Evolutionary conservation across 208 protist species (phyloP).

Genomic region (Leishmania tarentolae): DNA sequence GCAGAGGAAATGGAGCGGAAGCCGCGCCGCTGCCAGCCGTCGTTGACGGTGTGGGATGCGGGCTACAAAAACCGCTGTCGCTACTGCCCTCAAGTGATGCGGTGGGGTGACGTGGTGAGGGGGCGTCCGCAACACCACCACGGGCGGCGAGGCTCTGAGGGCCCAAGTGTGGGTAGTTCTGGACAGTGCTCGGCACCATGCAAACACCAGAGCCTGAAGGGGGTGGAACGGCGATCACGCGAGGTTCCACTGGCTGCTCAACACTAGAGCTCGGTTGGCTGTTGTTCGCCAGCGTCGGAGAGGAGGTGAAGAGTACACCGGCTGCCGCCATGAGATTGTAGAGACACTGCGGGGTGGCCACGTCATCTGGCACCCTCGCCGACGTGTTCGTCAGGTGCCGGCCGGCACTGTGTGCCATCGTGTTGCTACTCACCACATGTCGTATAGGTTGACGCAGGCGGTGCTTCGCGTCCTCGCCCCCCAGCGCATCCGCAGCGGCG

Average conservation of each 20-base stretch:
- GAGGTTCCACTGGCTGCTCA: constrained; percentile 14
- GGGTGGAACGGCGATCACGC: constrained; percentile 23
- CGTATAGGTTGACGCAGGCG: constrained; percentile 20
- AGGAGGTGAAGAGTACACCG: constrained; percentile 9
- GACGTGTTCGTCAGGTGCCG: constrained; percentile 7
- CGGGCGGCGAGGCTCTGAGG: background rate
- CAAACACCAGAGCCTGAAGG: constrained; percentile 18
- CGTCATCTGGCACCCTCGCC: constrained; percentile 8
- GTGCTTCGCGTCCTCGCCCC: constrained; percentile 18
- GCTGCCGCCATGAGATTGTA: constrained; percentile 31
- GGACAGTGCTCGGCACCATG: constrained; percentile 20
- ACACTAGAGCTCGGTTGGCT: background rate
- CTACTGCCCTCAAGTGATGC: background rate
- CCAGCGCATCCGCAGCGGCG: background rate
- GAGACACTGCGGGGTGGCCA: constrained; percentile 29
- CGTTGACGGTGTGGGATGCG: background rate
- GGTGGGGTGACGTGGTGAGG: background rate
- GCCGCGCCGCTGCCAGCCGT: background rate
- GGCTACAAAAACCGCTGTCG: constrained; percentile 3
- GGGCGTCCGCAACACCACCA: background rate
- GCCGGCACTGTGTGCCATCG: constrained; percentile 26
- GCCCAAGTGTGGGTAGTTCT: constrained; percentile 16
- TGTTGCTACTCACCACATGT: constrained; percentile 26
- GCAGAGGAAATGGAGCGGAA: background rate
- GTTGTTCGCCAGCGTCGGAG: background rate